A percentile compares a stretch with the other conserved stretches of the same genome.
Evolutionary conservation across 1,284 basidiomycete genomes (phyloP).

Genomic region (Ceratobasidium theobromae): DNA sequence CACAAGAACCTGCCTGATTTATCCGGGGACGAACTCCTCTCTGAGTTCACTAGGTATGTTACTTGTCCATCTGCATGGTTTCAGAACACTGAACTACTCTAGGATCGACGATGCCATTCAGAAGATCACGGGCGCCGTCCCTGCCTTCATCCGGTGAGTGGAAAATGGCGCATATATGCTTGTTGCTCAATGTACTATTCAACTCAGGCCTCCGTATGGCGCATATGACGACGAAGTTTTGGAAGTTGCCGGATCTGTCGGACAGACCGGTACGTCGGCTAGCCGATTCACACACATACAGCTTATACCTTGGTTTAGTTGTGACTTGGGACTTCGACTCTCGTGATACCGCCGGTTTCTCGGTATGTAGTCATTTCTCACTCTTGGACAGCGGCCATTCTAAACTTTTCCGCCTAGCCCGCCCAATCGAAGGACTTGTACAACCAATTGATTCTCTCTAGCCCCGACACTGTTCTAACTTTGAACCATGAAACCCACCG

Average conservation of each 20-base stretch:
- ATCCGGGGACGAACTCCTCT: background rate
- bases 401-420: background rate
- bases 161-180: background rate
- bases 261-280: conserved; percentile 4
- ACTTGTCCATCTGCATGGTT: background rate
- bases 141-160: conserved; percentile 17
- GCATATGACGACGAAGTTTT: conserved; percentile 23
- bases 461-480: conserved; percentile 30
- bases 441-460: background rate
- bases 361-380: background rate
- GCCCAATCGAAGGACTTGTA: conserved; percentile 8
- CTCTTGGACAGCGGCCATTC: background rate
- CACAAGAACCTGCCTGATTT: background rate
- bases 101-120: conserved; percentile 12
- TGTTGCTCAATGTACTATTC: background rate
- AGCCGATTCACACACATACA: background rate
- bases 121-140: conserved; percentile 1
- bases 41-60: conserved; percentile 9
- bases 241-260: background rate
- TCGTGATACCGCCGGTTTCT: conserved; percentile 28
- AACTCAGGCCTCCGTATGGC: conserved; percentile 33
- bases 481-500: conserved; percentile 34
- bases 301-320: background rate
- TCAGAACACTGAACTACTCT: background rate
- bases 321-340: conserved; percentile 36